Conservation (phyloP, 192 early-diverging fungal species). For the Martensiomyces pterosporus region DNA sequence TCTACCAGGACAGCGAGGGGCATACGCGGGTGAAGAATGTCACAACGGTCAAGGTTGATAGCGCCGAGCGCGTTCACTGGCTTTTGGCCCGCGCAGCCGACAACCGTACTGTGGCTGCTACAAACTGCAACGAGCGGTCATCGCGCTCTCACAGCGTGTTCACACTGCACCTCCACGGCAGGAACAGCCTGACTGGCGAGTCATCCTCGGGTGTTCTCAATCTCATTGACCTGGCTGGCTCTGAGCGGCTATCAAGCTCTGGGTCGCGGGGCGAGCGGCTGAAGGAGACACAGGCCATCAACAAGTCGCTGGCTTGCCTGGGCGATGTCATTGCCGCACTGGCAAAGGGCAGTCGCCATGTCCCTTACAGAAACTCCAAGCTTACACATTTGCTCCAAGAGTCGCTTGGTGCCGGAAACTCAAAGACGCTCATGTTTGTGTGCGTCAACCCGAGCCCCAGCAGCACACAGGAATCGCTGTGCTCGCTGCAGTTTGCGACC, state of each 20-base stretch:
- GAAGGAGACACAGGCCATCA: conserved; percentile 94
- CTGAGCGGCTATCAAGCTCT: conserved; percentile 77
- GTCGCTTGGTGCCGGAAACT: conserved; percentile 75
- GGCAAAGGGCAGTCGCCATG: conserved; percentile 69
- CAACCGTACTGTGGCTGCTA: conserved; percentile 88
- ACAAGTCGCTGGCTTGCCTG: conserved; percentile 84
- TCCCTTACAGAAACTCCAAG: conserved; percentile 95
- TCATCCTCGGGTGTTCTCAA: conserved; percentile 74
- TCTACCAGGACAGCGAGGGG: conserved; percentile 72
- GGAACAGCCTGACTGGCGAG: conserved; percentile 72
- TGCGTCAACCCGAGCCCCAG: conserved; percentile 82
- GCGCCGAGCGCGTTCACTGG: conserved; percentile 65
- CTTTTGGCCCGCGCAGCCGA: conserved; percentile 71
- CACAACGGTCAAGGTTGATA: conserved; percentile 65
- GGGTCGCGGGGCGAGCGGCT: conserved; percentile 85
- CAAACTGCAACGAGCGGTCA: conserved; percentile 88
- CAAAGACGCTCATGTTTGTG: conserved; percentile 99
- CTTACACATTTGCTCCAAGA: conserved; percentile 58
- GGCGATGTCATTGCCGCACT: conserved; percentile 89
- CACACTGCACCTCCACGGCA: conserved; percentile 72
- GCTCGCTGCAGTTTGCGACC: conserved; percentile 90
- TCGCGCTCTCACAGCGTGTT: conserved; percentile 94
- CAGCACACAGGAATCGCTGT: conserved; percentile 81
- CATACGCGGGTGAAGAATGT: conserved; percentile 77
- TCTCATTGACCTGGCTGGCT: conserved; percentile 93